Evolutionary conservation across 495 filamentous ascomycete species (phyloP).

Genomic region (Friedmanniomyces endolithicus): DNA sequence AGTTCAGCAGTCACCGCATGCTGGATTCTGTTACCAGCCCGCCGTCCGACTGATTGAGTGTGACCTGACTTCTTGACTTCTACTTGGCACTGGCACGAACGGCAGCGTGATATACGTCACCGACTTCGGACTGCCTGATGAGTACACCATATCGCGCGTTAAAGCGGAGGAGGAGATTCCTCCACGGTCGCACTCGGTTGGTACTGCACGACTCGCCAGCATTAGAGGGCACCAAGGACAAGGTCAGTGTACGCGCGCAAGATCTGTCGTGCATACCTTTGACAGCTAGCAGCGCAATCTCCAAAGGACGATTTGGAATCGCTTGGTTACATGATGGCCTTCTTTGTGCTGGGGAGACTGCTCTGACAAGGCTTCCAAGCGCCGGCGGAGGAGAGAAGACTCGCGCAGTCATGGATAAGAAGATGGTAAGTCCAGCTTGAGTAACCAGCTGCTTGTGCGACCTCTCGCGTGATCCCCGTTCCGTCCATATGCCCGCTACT

Average conservation of each 20-base stretch:
- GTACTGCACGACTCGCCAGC: conserved; percentile 2
- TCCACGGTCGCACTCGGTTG: neutral
- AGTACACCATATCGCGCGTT: neutral
- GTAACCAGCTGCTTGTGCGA: no score
- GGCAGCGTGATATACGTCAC: no score
- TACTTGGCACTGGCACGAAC: no score
- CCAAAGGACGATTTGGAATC: conserved; percentile 4
- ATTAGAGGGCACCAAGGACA: conserved; percentile 4
- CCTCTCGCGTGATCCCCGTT: no score
- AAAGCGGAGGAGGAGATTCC: neutral
- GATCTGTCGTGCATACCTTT: neutral
- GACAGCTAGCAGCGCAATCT: neutral
- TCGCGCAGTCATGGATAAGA: conserved; percentile 2
- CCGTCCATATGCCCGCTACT: no score
- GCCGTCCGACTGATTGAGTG: no score
- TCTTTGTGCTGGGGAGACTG: neutral
- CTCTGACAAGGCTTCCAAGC: neutral
- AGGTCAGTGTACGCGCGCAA: neutral
- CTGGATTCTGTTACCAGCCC: no score
- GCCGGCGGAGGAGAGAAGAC: neutral
- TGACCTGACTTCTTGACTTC: no score
- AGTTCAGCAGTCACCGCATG: no score
- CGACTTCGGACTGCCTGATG: no score
- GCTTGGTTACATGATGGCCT: conserved; percentile 2
- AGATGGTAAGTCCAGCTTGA: neutral